These are phyloP conservation scores for Scedosporium aurantiacum DNA, from an alignment of 2,329 filamentous ascomycete genomes.

Conservation along the genomic window DNA sequence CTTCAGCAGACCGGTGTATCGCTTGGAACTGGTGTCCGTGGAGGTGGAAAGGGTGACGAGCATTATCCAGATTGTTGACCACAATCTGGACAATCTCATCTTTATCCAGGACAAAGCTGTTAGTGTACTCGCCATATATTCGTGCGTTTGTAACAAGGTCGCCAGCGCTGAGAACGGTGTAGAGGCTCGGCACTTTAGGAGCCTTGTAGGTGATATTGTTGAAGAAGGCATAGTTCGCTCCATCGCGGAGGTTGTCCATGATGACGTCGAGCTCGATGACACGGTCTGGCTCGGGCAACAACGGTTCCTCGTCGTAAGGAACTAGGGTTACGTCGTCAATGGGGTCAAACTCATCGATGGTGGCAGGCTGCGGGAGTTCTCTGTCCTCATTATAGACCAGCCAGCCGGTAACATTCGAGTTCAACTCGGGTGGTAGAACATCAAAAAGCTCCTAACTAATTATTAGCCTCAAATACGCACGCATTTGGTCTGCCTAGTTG, in stretches of 20 bases:
- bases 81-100: slow-evolving; percentile 44
- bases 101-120: slow-evolving; percentile 42
- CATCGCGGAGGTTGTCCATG: slow-evolving; percentile 44
- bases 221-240: slow-evolving; percentile 44
- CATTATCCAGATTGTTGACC: slow-evolving; percentile 45
- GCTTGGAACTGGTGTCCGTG: slow-evolving; percentile 52
- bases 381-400: slow-evolving; percentile 43
- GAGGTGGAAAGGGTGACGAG: slow-evolving; percentile 54
- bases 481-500: too few relatives aligned
- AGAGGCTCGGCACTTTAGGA: slow-evolving; percentile 57
- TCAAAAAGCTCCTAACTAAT: slow-evolving; percentile 50
- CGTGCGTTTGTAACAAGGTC: slow-evolving; percentile 30
- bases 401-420: slow-evolving; percentile 59
- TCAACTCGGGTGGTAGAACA: slow-evolving; percentile 48
- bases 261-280: slow-evolving; percentile 35
- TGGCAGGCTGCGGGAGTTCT: slow-evolving; percentile 35
- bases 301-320: slow-evolving; percentile 38
- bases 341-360: slow-evolving; percentile 50
- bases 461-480: slow-evolving; percentile 23
- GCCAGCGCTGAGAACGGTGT: slow-evolving; percentile 50
- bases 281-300: slow-evolving; percentile 37
- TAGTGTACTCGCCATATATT: slow-evolving; percentile 40
- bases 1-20: slow-evolving; percentile 43
- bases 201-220: slow-evolving; percentile 54
- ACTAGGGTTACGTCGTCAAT: slow-evolving; percentile 64